A percentile compares a stretch with the other conserved stretches of the same genome.
Evolutionary conservation across 345 rosid genomes (phyloP).

Genomic region (Eucalyptus tenuipes): DNA sequence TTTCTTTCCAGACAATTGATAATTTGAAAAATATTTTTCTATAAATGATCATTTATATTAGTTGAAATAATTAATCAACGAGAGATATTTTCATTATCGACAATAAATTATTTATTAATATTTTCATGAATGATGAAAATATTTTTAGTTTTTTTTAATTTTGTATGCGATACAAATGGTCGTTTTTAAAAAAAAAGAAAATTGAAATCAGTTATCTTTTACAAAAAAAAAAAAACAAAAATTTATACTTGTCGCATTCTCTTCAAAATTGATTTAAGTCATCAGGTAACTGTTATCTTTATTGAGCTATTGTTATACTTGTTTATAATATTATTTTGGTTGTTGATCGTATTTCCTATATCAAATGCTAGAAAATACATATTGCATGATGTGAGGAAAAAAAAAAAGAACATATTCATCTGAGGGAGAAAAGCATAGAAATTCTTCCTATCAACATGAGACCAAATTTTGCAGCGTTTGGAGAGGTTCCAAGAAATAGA

Average conservation of each 20-base stretch:
- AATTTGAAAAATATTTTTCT: background rate
- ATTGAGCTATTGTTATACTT: background rate
- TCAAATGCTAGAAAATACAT: background rate
- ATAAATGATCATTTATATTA: rapidly evolving
- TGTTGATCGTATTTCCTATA: background rate
- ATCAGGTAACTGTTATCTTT: background rate
- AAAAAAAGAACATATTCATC: background rate
- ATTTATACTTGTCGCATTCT: background rate
- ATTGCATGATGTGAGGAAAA: background rate
- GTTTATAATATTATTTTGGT: background rate
- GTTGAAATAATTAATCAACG: no score
- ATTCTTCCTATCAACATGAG: background rate
- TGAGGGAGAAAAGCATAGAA: background rate
- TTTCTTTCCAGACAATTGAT: background rate
- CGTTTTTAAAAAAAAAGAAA: no score
- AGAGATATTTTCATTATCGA: no score
- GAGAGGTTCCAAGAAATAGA: background rate
- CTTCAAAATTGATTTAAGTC: background rate
- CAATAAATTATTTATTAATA: rapidly evolving
- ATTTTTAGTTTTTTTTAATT: no score
- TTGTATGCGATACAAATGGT: rapidly evolving
- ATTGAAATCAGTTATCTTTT: no score
- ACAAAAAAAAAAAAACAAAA: no score
- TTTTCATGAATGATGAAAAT: no score
- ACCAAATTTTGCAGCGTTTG: background rate